Conservation (phyloP, 179 eudicot species). For the Silene vulgaris region DNA sequence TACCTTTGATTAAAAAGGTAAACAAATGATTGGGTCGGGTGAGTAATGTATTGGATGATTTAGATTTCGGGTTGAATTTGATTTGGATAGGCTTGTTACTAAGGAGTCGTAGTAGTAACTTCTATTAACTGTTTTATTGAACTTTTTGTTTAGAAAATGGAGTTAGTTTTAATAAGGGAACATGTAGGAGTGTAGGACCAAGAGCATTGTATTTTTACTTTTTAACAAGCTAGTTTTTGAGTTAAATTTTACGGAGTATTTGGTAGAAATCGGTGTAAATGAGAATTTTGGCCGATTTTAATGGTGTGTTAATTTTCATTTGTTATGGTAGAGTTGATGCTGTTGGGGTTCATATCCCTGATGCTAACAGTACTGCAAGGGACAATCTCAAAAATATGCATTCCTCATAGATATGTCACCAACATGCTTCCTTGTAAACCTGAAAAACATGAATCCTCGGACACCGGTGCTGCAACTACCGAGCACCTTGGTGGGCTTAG, state of each 20-base stretch:
- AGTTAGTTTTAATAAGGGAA: neutral
- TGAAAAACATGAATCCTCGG: constrained; percentile 4
- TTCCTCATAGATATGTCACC: constrained; percentile 30
- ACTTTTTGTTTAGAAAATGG: neutral
- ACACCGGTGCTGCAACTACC: neutral
- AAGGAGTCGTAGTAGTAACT: too few species aligned
- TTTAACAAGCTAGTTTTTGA: neutral
- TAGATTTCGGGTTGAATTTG: too few species aligned
- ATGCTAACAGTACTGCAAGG: constrained; percentile 72
- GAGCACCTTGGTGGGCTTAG: constrained; percentile 35
- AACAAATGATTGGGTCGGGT: too few species aligned
- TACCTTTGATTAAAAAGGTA: too few species aligned
- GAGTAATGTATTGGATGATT: too few species aligned
- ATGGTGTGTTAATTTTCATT: neutral
- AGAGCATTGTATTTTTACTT: too few species aligned
- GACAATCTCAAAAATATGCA: constrained; percentile 56
- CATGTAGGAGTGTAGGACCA: constrained; percentile 9
- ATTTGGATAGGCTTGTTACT: too few species aligned
- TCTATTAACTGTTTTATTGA: neutral
- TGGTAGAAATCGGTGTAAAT: neutral
- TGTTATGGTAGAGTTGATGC: constrained; percentile 68
- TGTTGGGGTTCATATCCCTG: constrained; percentile 83
- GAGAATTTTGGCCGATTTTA: neutral
- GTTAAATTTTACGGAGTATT: neutral
- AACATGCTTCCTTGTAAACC: constrained; percentile 66